Evolutionary conservation across 164 flowering plant species (phyloP), one percentile per base, ranked within the genome.

Genomic region (Magnolia sinica): DNA sequence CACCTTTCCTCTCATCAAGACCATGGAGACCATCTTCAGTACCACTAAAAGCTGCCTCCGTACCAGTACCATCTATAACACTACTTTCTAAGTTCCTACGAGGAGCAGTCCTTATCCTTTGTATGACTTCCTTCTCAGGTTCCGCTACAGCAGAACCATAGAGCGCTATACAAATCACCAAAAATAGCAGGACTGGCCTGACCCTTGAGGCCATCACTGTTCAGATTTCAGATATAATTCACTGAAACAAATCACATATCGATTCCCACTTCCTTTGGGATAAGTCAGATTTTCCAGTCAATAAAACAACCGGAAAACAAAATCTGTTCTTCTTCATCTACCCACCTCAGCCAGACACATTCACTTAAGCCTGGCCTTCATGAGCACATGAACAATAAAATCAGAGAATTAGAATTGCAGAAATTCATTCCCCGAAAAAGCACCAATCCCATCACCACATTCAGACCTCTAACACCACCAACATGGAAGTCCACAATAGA

Each of bases 31-130:
- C 52, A 72, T 74, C 81, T 61, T 84, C 84, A 50, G 84, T 80
- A 74, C 74, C 78, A 27, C 9, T 74, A 55, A 87, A 72, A 6
- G 64, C 73, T 73, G 81, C 86, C 83, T 86, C 90, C 22, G 75
- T 73, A 74, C 91, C 93, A 69, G 89, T 73, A 18, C 93, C 97
- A 86, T 92, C 96, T 79, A 90, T 91, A 74, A 89, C 82, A 76
- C 79, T 83, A 31, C 16, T 78, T 74, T 82, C 83, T 8, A 86
- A 74, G 80, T 88, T 78, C 82, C 76, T 88, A 72, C 84, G 79
- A n/a, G 98, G 97, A 74, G 97, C 92, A 73, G 91, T 83, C 81
- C 86, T 86, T 14, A 18, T 51, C 68, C 72, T 85, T 68, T 74
- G 80, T 50, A 67, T 76, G 76, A 50, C 49, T 66, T 80, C 87